phyloP scores from a whole-genome alignment of 495 filamentous ascomycete species.

The Neurospora africana region DNA sequence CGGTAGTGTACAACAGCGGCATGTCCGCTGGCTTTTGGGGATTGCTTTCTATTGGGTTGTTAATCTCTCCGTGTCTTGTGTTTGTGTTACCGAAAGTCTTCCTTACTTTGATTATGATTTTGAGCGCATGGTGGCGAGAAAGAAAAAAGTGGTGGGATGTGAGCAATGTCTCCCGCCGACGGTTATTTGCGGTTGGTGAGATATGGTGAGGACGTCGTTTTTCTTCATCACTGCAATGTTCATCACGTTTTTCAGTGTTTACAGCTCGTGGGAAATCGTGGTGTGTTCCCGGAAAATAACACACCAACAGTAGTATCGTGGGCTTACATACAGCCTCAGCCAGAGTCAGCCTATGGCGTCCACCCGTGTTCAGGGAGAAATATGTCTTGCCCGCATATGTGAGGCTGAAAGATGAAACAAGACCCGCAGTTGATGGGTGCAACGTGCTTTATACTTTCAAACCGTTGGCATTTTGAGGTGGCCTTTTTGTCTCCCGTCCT shows the following conservation, averaged over 20 bases:
- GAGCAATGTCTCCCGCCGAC: background rate
- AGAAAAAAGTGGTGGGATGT: background rate
- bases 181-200: background rate
- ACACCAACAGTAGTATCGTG: background rate
- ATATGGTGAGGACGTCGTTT: background rate
- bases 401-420: background rate
- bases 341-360: background rate
- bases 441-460: background rate
- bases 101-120: background rate
- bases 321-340: background rate
- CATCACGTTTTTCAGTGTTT: background rate
- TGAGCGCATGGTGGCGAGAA: background rate
- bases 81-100: background rate
- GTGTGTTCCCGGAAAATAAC: background rate
- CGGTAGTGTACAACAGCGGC: background rate
- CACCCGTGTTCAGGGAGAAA: background rate
- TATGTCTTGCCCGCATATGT: background rate
- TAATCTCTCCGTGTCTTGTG: background rate
- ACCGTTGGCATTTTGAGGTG: background rate
- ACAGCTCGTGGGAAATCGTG: background rate
- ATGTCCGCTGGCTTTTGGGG: background rate
- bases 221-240: background rate
- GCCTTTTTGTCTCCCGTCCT: background rate
- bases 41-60: background rate
- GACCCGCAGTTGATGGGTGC: background rate